Evolutionary conservation across 306 rosid species (phyloP), one percentile per base, ranked within the genome.

Genomic region (Styphnolobium japonicum): DNA sequence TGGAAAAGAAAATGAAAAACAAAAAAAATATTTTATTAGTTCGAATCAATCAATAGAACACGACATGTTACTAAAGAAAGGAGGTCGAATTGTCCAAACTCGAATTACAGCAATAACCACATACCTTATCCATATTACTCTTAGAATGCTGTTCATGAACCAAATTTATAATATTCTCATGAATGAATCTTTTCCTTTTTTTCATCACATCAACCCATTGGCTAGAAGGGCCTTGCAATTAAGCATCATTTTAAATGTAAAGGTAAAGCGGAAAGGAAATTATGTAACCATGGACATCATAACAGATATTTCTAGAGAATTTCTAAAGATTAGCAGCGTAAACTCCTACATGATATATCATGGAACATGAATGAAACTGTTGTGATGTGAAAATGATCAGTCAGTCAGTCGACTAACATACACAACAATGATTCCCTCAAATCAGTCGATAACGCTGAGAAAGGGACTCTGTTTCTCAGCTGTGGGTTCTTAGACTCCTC

Each of bases 171-270:
- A 91, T 70, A 68, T 73, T 85, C 82, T 92, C 97, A 75, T 94
- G 97, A 84, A 92, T 63, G 29, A 86, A 97, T 94, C 98, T 89
- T 83, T 92, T 94, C 73, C 83, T 88, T 92, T n/a, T n/a, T n/a
- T 88, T 94, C 98, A 94, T 94, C 81, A 94, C 95, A 84, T 92
- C 97, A 68, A 86, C 91, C 98, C 93, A 91, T 67, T 89, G 92
- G 53, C 88, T 66, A 72, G 93, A 78, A 83, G 94, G 78, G 40
- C 97, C 95, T 97, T 94, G 87, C 57, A 84, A 70, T 73, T 40
- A 67, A 78, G 79, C 77, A 79, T 52, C 34, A 67, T 40, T 67
- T 62, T 43, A 25, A 71, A 68, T 61, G 81, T 25, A 15, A 80
- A 68, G 57, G 75, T 71, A 29, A 64, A 55, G 67, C 21, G 6